A percentile compares a stretch with the other conserved stretches of the same genome.
These are phyloP conservation scores for Sordariomycetes sp. DNA, from an alignment of 2,329 filamentous ascomycete genomes.

Conservation along the genomic window DNA sequence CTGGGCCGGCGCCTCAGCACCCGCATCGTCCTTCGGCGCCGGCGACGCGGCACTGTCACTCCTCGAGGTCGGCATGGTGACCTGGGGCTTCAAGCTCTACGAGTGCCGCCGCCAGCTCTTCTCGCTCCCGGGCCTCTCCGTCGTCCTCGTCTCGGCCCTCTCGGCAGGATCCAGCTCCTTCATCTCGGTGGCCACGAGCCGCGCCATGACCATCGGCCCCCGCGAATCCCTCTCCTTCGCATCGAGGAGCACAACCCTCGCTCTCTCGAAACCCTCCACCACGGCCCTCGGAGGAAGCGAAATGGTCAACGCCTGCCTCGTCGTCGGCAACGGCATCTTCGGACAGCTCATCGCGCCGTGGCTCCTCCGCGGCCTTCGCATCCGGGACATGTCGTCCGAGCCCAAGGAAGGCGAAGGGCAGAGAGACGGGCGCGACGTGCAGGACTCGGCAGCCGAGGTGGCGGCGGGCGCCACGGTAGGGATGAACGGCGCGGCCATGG, in stretches of 20 bases:
- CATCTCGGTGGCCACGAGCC: slow-evolving; percentile 21
- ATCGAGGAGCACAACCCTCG: slow-evolving; percentile 34
- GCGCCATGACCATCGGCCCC: slow-evolving; percentile 19
- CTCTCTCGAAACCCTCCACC: slow-evolving; percentile 33
- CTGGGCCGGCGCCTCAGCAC: slow-evolving; percentile 14
- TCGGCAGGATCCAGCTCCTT: slow-evolving; percentile 26
- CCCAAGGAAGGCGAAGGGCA: not conserved
- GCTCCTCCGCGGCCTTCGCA: slow-evolving; percentile 15
- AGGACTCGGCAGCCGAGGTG: slow-evolving; percentile 22
- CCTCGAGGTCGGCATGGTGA: slow-evolving; percentile 35
- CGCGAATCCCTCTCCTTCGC: slow-evolving; percentile 29
- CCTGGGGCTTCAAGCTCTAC: slow-evolving; percentile 40
- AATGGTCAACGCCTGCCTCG: slow-evolving; percentile 33
- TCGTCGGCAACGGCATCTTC: slow-evolving; percentile 36
- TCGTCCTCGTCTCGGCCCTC: slow-evolving; percentile 19
- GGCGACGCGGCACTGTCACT: slow-evolving; percentile 34
- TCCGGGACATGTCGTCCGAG: slow-evolving; percentile 8
- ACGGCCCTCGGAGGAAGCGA: slow-evolving; percentile 27
- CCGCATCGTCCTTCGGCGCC: slow-evolving; percentile 23
- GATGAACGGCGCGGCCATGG: slow-evolving; percentile 47
- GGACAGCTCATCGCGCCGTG: slow-evolving; percentile 25
- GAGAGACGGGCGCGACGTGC: not conserved
- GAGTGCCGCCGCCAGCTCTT: slow-evolving; percentile 32
- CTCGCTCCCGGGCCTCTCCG: slow-evolving; percentile 25
- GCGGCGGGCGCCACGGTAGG: slow-evolving; percentile 39